A percentile compares a stretch with the other conserved stretches of the same genome.
Evolutionary conservation across 495 filamentous ascomycete genomes (phyloP).

Genomic region (Aspergillus olivimuriae): DNA sequence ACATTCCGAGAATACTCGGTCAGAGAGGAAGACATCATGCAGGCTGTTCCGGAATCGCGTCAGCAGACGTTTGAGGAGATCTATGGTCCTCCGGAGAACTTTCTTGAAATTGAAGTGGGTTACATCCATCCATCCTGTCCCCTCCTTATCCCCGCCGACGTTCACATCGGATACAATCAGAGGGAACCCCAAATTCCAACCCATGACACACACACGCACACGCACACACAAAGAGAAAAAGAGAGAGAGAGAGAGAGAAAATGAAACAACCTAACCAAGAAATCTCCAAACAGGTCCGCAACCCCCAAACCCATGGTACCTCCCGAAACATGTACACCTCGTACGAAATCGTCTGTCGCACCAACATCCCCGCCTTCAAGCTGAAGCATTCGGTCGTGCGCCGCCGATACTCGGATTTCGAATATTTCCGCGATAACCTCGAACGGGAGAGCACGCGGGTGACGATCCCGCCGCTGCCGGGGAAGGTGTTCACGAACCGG

Average conservation of each 20-base stretch:
- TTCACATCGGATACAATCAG: background rate
- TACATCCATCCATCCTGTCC: slow-evolving; percentile 3
- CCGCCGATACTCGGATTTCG: slow-evolving; percentile 93
- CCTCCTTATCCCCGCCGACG: background rate
- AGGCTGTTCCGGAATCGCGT: slow-evolving; percentile 76
- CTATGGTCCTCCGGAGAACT: slow-evolving; percentile 97
- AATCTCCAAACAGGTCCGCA: slow-evolving; percentile 92
- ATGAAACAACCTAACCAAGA: slow-evolving; percentile 5
- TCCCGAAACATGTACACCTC: slow-evolving; percentile 97
- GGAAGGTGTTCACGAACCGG: slow-evolving; percentile 96
- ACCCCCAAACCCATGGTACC: slow-evolving; percentile 91
- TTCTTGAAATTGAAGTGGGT: slow-evolving; percentile 91
- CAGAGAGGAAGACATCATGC: too few species aligned
- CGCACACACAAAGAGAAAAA: too few species aligned
- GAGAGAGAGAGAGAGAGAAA: background rate
- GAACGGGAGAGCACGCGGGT: slow-evolving; percentile 92
- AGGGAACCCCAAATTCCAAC: background rate
- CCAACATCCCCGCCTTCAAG: slow-evolving; percentile 99
- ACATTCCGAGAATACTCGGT: too few species aligned
- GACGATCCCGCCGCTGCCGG: slow-evolving; percentile 90
- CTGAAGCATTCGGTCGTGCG: slow-evolving; percentile 79
- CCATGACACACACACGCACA: background rate
- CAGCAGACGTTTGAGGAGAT: slow-evolving; percentile 98
- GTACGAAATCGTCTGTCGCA: slow-evolving; percentile 94
- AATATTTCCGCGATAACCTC: slow-evolving; percentile 96